These are phyloP conservation scores for Aspergillus neotritici DNA, from an alignment of 2,329 filamentous ascomycete genomes.

Conservation along the genomic window DNA sequence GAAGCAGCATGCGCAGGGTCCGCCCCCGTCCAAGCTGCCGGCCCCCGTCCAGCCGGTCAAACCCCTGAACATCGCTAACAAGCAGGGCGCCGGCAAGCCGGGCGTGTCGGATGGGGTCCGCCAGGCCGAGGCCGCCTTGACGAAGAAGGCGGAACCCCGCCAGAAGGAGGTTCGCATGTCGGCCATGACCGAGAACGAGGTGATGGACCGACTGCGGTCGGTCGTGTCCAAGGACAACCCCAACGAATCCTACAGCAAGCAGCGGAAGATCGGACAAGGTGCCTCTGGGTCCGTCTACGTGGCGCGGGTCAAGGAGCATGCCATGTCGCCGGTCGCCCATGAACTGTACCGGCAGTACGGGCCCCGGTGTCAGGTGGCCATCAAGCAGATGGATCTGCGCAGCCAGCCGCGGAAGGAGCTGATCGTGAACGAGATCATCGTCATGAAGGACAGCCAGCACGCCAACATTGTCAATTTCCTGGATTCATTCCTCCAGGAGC, in stretches of 20 bases:
- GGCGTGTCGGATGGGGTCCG: constrained; percentile 63
- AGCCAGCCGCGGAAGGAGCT: constrained; percentile 96
- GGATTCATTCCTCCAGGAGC: constrained; percentile 92
- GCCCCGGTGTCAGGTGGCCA: constrained; percentile 81
- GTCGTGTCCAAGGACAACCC: constrained; percentile 95
- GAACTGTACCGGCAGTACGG: constrained; percentile 75
- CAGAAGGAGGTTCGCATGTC: constrained; percentile 97
- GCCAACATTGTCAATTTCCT: constrained; percentile 99
- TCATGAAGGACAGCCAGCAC: constrained; percentile 99
- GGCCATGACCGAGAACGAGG: constrained; percentile 92
- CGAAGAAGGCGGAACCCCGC: constrained; percentile 69
- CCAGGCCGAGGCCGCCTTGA: constrained; percentile 82
- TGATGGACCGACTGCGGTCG: constrained; percentile 91
- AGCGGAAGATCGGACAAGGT: constrained; percentile 99
- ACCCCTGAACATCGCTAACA: constrained; percentile 70
- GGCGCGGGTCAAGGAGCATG: constrained; percentile 84
- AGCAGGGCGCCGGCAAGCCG: constrained; percentile 49
- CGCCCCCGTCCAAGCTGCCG: constrained; percentile 54
- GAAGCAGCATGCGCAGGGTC: constrained; percentile 39
- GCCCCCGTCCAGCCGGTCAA: constrained; percentile 59
- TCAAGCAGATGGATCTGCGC: constrained; percentile 99
- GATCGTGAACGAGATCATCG: constrained; percentile 99
- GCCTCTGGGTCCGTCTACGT: constrained; percentile 98
- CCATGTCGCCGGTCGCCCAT: constrained; percentile 72
- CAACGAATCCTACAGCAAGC: constrained; percentile 92